These are phyloP conservation scores for Clarireedia homoeocarpa DNA, from an alignment of 2,329 filamentous ascomycete species.

Conservation along the genomic window DNA sequence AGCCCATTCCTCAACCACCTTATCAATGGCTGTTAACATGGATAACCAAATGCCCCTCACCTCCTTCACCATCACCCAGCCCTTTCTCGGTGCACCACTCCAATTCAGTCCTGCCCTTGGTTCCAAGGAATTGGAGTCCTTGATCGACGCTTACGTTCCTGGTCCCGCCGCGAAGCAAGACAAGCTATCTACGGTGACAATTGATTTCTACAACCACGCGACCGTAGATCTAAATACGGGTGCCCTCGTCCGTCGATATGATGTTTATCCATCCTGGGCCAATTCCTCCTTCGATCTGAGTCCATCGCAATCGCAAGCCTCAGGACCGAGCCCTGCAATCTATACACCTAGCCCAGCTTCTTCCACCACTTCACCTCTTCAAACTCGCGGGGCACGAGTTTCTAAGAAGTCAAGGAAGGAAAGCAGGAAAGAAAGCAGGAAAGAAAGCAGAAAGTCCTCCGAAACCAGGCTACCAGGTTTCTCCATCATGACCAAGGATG, in stretches of 20 bases:
- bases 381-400: constrained; percentile 14
- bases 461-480: constrained; percentile 45
- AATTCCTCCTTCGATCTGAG: constrained; percentile 32
- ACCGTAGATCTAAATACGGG: constrained; percentile 53
- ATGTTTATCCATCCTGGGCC: constrained; percentile 34
- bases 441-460: constrained; percentile 21
- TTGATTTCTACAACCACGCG: constrained; percentile 51
- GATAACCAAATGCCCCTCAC: constrained; percentile 2
- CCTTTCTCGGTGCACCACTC: constrained; percentile 46
- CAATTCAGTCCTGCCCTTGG: constrained; percentile 62
- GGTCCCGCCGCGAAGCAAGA: constrained; percentile 46
- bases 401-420: constrained; percentile 25
- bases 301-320: constrained; percentile 39
- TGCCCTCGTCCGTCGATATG: constrained; percentile 41
- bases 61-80: constrained; percentile 46
- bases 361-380: constrained; percentile 30
- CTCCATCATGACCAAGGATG: constrained; percentile 59
- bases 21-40: neutral
- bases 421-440: constrained; percentile 20
- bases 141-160: constrained; percentile 51
- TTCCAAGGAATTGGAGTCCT: constrained; percentile 50
- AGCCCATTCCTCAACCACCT: neutral
- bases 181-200: constrained; percentile 49
- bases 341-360: constrained; percentile 35
- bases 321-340: constrained; percentile 39